Evolutionary conservation across 805 yeast genomes (phyloP).

Genomic region (Kodamaea fukazawae): DNA sequence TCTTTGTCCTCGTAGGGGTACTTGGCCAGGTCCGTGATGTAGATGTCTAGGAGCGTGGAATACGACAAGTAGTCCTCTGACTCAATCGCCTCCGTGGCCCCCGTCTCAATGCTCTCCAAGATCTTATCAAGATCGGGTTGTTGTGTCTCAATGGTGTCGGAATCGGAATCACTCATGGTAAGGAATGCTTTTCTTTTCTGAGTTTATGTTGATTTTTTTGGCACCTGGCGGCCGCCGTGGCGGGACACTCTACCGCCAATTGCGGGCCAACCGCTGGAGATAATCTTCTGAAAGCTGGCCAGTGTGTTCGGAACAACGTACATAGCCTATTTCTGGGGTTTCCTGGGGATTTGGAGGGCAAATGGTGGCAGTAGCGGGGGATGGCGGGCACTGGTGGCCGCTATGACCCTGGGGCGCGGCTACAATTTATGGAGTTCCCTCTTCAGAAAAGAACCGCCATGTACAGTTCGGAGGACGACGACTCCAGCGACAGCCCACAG

Average conservation of each 20-base stretch:
- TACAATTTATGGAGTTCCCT: neutral
- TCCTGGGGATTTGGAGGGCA: too few relatives aligned
- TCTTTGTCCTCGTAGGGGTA: conserved; percentile 51
- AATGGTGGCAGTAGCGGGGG: too few relatives aligned
- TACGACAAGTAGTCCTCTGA: conserved; percentile 65
- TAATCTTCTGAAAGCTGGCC: too few relatives aligned
- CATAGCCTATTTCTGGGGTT: too few relatives aligned
- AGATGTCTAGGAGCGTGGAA: conserved; percentile 67
- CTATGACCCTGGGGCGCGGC: too few relatives aligned
- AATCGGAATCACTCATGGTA: conserved; percentile 4
- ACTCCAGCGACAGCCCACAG: conserved; percentile 1
- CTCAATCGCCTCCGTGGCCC: conserved; percentile 37
- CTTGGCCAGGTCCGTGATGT: conserved; percentile 45
- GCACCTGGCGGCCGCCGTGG: neutral
- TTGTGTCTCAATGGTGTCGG: conserved; percentile 15
- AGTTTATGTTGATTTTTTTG: neutral
- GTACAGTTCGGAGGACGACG: conserved; percentile 5
- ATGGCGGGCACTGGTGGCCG: too few relatives aligned
- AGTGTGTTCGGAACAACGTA: too few relatives aligned
- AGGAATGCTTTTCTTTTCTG: neutral
- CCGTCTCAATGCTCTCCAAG: conserved; percentile 26
- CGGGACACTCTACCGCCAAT: too few relatives aligned
- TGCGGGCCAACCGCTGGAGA: too few relatives aligned
- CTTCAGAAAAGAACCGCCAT: neutral
- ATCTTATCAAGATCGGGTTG: conserved; percentile 23